Percentiles rank a stretch among this genome's conserved stretches.
phyloP scores from a whole-genome alignment of 768 basidiomycete genomes.

The Russula sp. region DNA sequence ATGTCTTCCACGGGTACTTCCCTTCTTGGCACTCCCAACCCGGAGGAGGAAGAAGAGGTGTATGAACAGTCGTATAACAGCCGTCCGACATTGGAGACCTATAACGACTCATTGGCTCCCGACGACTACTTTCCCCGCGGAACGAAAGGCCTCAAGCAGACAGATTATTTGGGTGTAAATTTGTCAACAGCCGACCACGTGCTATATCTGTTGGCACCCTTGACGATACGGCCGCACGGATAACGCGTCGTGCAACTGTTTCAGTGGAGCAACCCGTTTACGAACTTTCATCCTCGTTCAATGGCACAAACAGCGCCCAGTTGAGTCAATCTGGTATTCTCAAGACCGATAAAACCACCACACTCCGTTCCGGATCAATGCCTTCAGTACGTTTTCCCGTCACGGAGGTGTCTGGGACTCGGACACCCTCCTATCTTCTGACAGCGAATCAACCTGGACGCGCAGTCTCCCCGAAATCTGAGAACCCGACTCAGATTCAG shows the following conservation, averaged over 20 bases:
- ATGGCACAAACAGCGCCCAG: constrained; percentile 39
- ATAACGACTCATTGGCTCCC: constrained; percentile 50
- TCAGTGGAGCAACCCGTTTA: constrained; percentile 40
- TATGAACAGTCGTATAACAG: constrained; percentile 58
- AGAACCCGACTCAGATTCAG: constrained; percentile 75
- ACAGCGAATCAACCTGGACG: constrained; percentile 67
- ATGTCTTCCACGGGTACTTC: constrained; percentile 59
- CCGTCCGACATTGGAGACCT: constrained; percentile 60
- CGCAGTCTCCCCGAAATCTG: constrained; percentile 80
- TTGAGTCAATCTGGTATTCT: constrained; percentile 31
- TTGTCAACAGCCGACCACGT: constrained; percentile 52
- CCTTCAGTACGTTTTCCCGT: constrained; percentile 31
- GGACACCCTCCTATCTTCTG: constrained; percentile 64
- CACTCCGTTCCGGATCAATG: constrained; percentile 20
- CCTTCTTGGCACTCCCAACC: constrained; percentile 57
- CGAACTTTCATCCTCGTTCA: constrained; percentile 51
- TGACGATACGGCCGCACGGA: constrained; percentile 71
- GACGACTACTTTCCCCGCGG: constrained; percentile 59
- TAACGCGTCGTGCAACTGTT: constrained; percentile 62
- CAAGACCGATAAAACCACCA: constrained; percentile 39
- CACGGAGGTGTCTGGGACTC: constrained; percentile 31
- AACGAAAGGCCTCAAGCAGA: constrained; percentile 20
- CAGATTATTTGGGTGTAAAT: constrained; percentile 27
- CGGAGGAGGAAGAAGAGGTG: constrained; percentile 73
- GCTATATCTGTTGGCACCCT: constrained; percentile 88